These are phyloP conservation scores for Chaetomium globosum DNA, from an alignment of 2,329 filamentous ascomycete species.

Conservation along the genomic window DNA sequence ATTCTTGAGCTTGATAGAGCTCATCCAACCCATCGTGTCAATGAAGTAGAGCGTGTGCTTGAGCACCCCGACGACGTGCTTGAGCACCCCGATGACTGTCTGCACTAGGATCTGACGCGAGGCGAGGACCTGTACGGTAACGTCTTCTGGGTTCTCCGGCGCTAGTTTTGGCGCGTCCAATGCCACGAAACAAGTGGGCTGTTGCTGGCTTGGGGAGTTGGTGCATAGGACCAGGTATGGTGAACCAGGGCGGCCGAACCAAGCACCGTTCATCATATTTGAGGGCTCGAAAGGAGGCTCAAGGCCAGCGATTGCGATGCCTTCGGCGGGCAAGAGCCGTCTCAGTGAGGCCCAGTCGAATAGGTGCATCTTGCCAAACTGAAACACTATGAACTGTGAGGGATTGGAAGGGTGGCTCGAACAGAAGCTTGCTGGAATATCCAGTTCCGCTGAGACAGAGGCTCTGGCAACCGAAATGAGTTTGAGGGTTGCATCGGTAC, in stretches of 20 bases:
- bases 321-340: background rate
- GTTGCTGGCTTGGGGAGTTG: background rate
- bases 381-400: background rate
- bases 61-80: constrained; percentile 20
- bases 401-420: background rate
- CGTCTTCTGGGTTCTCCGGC: background rate
- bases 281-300: background rate
- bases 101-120: background rate
- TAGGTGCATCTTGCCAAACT: background rate
- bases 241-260: background rate
- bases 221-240: background rate
- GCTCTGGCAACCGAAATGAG: background rate
- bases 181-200: background rate
- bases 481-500: background rate
- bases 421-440: background rate
- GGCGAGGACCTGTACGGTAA: background rate
- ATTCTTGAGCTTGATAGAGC: constrained; percentile 26
- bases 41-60: constrained; percentile 26
- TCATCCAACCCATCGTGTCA: constrained; percentile 28
- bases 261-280: background rate
- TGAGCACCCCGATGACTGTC: constrained; percentile 18
- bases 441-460: background rate
- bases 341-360: background rate
- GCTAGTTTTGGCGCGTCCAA: background rate
- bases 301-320: background rate